Conservation (phyloP, 257 asterid genomes). For the Ballota nigra region DNA sequence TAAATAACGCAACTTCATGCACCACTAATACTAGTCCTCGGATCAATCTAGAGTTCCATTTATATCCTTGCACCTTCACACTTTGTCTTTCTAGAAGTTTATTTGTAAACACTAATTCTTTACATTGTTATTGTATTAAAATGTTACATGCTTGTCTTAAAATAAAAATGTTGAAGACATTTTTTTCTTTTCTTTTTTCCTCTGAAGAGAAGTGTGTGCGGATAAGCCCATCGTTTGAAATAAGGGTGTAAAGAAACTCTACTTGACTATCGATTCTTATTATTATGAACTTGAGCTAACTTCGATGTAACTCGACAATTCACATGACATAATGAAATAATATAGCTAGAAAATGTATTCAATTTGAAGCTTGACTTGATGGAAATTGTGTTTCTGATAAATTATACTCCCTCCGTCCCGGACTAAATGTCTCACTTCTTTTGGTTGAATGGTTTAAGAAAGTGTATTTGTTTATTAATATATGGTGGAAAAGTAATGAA, state of each 20-base stretch:
- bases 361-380: not conserved
- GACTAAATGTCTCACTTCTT: too few species aligned
- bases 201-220: too few species aligned
- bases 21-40: not conserved
- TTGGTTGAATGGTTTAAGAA: too few species aligned
- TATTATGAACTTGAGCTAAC: too few species aligned
- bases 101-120: not conserved
- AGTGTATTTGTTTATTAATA: too few species aligned
- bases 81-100: not conserved
- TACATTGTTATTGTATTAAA: not conserved
- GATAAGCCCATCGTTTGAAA: not conserved
- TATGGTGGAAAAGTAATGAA: too few species aligned
- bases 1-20: slow-evolving; percentile 12
- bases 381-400: not conserved
- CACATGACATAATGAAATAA: too few species aligned
- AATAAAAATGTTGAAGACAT: not conserved
- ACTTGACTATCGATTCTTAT: too few species aligned
- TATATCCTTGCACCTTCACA: not conserved
- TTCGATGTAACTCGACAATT: too few species aligned
- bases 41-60: not conserved
- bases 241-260: too few species aligned
- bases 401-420: too few species aligned
- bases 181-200: too few species aligned
- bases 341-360: not conserved
- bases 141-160: not conserved